Evolutionary conservation across 805 yeast species (phyloP).

Genomic region (Yarrowia sp.): DNA sequence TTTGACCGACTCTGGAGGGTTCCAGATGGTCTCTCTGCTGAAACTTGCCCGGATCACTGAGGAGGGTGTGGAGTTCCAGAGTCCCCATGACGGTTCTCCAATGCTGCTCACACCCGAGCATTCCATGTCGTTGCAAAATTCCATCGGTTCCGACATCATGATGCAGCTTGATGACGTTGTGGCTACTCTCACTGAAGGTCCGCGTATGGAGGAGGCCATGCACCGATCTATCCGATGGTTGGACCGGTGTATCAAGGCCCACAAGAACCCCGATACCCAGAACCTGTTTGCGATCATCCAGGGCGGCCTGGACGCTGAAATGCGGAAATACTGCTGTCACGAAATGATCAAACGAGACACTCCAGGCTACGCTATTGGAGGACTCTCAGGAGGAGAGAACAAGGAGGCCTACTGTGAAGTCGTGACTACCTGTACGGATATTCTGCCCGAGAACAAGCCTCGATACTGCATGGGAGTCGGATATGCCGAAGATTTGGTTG

Average conservation of each 20-base stretch:
- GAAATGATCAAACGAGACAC: slow-evolving; percentile 56
- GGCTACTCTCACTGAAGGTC: slow-evolving; percentile 55
- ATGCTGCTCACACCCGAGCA: slow-evolving; percentile 58
- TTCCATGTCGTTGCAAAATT: slow-evolving; percentile 55
- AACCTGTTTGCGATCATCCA: slow-evolving; percentile 56
- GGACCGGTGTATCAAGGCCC: slow-evolving; percentile 55
- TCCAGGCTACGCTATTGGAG: slow-evolving; percentile 58
- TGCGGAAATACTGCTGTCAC: slow-evolving; percentile 52
- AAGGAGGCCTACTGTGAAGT: slow-evolving; percentile 53
- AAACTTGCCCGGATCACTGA: slow-evolving; percentile 57
- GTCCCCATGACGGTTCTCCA: slow-evolving; percentile 57
- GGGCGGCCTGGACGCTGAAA: slow-evolving; percentile 55
- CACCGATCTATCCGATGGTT: slow-evolving; percentile 55
- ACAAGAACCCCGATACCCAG: slow-evolving; percentile 54
- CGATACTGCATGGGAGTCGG: slow-evolving; percentile 59
- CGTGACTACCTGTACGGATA: slow-evolving; percentile 53
- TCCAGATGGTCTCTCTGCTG: slow-evolving; percentile 56
- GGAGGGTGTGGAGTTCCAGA: slow-evolving; percentile 55
- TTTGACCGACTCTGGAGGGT: slow-evolving; percentile 56
- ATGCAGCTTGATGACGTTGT: slow-evolving; percentile 59
- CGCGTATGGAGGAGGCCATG: slow-evolving; percentile 58
- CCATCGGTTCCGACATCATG: slow-evolving; percentile 57
- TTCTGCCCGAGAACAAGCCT: slow-evolving; percentile 54
- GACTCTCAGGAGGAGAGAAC: slow-evolving; percentile 58
- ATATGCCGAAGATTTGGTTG: slow-evolving; percentile 57